Evolutionary conservation across 257 asterid species (phyloP), one percentile per base, ranked within the genome.

Genomic region (Jasminum sambac): DNA sequence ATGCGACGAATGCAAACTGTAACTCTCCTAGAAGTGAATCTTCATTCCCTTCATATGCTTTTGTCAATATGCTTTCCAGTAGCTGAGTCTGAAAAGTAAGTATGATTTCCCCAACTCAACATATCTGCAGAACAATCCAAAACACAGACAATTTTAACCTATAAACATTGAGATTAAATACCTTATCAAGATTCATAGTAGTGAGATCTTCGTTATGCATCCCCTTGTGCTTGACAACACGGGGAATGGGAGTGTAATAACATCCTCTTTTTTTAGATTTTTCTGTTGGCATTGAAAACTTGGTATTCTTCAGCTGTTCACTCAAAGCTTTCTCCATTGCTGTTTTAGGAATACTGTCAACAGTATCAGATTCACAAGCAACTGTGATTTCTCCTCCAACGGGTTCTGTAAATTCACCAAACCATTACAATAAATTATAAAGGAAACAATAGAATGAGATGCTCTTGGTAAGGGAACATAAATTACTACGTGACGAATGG

Each of bases 121-220:
- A 73, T 37, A 55, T 50, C 26, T 11, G 16, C n/a, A 8, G 11
- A 19, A 36, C 68, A 42, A 46, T 36, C 36, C 60, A 52, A 68
- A 37, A 38, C 17, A 38, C 59, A 55, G 36, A 4, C 19, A 64
- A 67, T 23, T 59, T 60, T 34, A 30, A 57, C 5, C n/a, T 69
- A 59, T 30, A 36, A 43, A 69, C 61, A 67, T 36, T 57, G 62
- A 11, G 67, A 48, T 23, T 30, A 66, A 19, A 68, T 84, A 89
- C 99, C 96, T 95, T 95, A 83, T 95, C 99, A 13, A 95, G 85
- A 84, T 95, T 95, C 90, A 95, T 78, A 78, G 48, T 77, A n/a
- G 96, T 95, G 38, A 95, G 96, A 59, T 95, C 99, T 71, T 80
- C 72, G 26, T 82, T 80, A 38, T 74, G 55, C 70, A 87, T 76